Base-by-base conservation (phyloP, 2,329 filamentous ascomycete genomes). In the Aureobasidium sp. region DNA sequence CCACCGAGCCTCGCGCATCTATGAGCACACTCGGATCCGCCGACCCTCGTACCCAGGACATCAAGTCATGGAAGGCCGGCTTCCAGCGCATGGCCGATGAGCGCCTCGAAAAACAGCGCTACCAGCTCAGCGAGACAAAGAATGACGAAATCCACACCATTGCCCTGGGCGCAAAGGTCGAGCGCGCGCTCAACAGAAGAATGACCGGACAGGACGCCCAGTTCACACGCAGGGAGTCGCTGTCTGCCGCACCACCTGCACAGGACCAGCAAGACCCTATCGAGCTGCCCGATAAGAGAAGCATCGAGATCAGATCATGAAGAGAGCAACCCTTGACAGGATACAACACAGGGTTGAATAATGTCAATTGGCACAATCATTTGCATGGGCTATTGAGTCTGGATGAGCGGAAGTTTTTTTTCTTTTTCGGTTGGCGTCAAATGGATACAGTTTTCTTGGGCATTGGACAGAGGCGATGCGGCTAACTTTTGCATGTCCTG, bases 71-170 rank as follows among this genome's bases (percentile, higher is more conserved):
- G 74, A 88, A 89, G 69, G 84, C 87, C 64, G 87, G 89, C 63
- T 84, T 96, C 66, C 87, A 91, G 70, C 89, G 91, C 70, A 89
- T 97, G 77, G 90, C 95, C 75, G 94, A 96, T 80, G 91, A 90
- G 76, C 89, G 88, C 53, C 85, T 96, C 31, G 79, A 85, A 68
- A 84, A 88, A 69, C 92, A 97, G 78, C 88, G 92, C 68, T 92
- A 92, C 71, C 81, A 85, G 62, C 84, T 92, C 66, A 88, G 81
- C 72, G 84, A 88, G 65, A 86, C 93, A 75, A 95, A 96, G 81
- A 85, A 82, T 22, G 89, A 90, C 70, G 87, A 88, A 72, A 80
- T 96, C 75, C 87, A 85, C 78, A 95, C 95, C 78, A 82, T 96
- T 63, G 91, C 91, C 40, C 83, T 96, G 58, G 89, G 91, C 52